A percentile compares a stretch with the other conserved stretches of the same genome.
These are phyloP conservation scores for Brassica juncea DNA, from an alignment of 345 rosid species.

Conservation along the genomic window DNA sequence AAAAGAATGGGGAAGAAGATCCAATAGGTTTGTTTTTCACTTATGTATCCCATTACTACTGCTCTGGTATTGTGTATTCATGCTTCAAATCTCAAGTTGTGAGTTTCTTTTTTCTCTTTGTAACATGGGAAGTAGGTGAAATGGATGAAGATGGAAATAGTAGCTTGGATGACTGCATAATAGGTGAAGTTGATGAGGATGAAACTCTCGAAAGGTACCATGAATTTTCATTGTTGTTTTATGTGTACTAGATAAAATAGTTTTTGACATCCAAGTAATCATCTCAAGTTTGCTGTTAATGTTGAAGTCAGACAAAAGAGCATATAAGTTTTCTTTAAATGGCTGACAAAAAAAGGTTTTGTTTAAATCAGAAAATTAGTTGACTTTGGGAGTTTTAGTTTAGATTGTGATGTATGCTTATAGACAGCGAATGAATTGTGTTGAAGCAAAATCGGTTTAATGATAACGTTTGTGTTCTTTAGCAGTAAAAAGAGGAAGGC, in stretches of 20 bases:
- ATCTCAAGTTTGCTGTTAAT: not conserved
- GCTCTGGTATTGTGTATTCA: not conserved
- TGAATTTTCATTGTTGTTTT: not conserved
- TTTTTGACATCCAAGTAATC: not conserved
- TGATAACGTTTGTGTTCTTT: slow-evolving; percentile 9
- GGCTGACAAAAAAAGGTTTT: no score
- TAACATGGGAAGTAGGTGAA: slow-evolving; percentile 22
- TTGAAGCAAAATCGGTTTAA: not conserved
- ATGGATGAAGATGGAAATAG: slow-evolving; percentile 18
- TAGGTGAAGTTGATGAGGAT: slow-evolving; percentile 32
- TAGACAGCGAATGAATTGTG: not conserved
- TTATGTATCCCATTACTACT: slow-evolving; percentile 13
- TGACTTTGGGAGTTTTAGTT: not conserved
- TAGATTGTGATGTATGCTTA: not conserved
- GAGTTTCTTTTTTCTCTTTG: not conserved
- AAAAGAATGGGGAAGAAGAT: slow-evolving; percentile 44
- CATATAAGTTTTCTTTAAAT: not conserved
- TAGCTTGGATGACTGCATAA: slow-evolving; percentile 22
- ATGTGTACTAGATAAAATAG: not conserved
- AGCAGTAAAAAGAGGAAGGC: slow-evolving; percentile 76
- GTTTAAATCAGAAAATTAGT: not conserved
- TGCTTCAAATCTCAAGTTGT: slow-evolving; percentile 14
- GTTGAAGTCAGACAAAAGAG: not conserved
- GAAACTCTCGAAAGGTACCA: slow-evolving; percentile 30
- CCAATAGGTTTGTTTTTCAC: slow-evolving; percentile 50